phyloP scores from a whole-genome alignment of 352 stramenopile genomes.

The Phytophthora hibernalis region DNA sequence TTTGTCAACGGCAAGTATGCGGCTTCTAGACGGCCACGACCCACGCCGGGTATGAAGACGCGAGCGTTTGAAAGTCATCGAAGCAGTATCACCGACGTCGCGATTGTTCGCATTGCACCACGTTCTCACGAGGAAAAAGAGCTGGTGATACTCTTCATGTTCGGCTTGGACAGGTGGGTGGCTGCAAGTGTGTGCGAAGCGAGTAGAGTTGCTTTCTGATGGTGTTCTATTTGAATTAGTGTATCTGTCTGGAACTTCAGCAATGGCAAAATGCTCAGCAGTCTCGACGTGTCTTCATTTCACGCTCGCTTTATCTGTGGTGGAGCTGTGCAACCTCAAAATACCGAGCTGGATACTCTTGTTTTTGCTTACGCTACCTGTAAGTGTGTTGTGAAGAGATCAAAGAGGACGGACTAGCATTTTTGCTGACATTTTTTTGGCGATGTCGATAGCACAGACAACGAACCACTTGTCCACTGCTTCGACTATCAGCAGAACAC shows the following conservation, averaged over 20 bases:
- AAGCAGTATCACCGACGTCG: constrained; percentile 34
- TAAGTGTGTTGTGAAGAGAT: constrained; percentile 28
- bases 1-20: constrained; percentile 58
- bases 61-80: constrained; percentile 49
- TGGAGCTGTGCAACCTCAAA: constrained; percentile 4
- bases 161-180: constrained; percentile 56
- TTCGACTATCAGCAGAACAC: constrained; percentile 19
- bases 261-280: constrained; percentile 34
- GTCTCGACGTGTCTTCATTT: constrained; percentile 35
- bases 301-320: constrained; percentile 45
- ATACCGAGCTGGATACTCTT: neutral
- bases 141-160: constrained; percentile 45
- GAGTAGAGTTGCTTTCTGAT: neutral
- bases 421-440: neutral
- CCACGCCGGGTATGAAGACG: constrained; percentile 65
- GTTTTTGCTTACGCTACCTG: constrained; percentile 54
- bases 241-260: constrained; percentile 57
- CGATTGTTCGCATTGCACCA: constrained; percentile 22
- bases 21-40: constrained; percentile 45
- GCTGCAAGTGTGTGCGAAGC: neutral
- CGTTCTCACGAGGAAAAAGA: constrained; percentile 3
- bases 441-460: constrained; percentile 18
- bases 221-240: constrained; percentile 22
- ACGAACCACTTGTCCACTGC: constrained; percentile 22
- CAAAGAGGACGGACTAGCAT: neutral